Conservation (phyloP, 73 alveolate species). For the Effrenium voratum region DNA sequence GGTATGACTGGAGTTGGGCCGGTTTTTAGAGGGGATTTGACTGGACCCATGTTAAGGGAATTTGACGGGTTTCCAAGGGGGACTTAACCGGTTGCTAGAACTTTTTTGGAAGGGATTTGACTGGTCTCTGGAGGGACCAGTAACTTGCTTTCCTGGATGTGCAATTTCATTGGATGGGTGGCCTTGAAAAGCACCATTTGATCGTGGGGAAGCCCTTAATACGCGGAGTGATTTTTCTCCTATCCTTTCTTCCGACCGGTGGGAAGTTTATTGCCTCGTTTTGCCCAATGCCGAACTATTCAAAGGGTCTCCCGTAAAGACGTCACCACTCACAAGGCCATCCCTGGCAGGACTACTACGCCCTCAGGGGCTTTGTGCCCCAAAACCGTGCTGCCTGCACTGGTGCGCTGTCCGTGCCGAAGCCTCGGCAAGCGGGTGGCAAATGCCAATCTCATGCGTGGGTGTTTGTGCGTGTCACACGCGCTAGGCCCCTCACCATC, state of each 20-base stretch:
- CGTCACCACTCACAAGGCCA: neutral
- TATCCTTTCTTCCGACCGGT: neutral
- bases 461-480: neutral
- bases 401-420: conserved; percentile 56
- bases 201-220: too few species aligned
- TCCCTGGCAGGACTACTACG: conserved; percentile 39
- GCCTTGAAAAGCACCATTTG: too few species aligned
- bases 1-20: too few species aligned
- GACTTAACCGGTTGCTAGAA: too few species aligned
- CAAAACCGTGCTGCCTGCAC: conserved; percentile 68
- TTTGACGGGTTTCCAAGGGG: too few species aligned
- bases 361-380: conserved; percentile 28
- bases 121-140: too few species aligned
- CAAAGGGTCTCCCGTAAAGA: neutral
- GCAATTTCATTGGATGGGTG: too few species aligned
- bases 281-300: neutral
- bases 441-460: neutral
- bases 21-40: too few species aligned
- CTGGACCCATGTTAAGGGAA: too few species aligned
- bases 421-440: neutral
- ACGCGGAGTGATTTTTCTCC: too few species aligned
- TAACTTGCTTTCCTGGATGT: too few species aligned
- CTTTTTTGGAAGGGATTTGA: too few species aligned
- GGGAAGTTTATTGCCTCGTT: neutral
- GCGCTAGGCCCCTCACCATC: conserved; percentile 60